Evolutionary conservation across 306 rosid species (phyloP).

Genomic region (Ochetophila trinervis): DNA sequence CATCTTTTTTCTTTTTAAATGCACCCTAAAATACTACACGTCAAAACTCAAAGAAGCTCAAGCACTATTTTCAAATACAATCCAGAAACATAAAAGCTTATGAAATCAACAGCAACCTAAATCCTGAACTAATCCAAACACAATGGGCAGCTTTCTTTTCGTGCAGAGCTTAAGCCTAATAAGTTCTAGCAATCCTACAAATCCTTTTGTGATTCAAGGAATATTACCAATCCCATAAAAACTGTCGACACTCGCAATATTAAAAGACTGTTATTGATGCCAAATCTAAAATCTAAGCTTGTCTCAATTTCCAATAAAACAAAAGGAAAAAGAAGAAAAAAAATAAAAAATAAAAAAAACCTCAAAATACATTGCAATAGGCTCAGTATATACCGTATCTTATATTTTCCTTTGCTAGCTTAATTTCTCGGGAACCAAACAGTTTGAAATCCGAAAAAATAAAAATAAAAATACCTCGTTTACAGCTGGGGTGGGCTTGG

Average conservation of each 20-base stretch:
- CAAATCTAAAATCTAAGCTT: neutral
- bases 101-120: neutral
- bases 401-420: neutral
- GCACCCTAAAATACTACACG: no score
- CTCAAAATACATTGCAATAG: neutral
- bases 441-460: neutral
- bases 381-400: neutral
- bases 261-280: neutral
- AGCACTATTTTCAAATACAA: no score
- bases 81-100: no score
- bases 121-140: no score
- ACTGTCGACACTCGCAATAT: no score
- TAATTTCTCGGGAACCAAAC: conserved; percentile 13
- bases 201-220: neutral
- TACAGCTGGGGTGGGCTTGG: conserved; percentile 41
- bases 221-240: neutral
- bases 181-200: no score
- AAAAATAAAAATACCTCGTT: conserved; percentile 40
- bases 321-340: neutral
- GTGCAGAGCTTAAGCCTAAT: no score
- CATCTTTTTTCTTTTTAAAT: no score
- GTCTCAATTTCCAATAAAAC: neutral
- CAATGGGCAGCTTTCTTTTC: no score
- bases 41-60: no score
- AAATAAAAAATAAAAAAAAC: neutral